Percentiles rank a stretch among this genome's conserved stretches.
Evolutionary conservation across 768 basidiomycete genomes (phyloP).

Genomic region (Fomitopsis serialis): DNA sequence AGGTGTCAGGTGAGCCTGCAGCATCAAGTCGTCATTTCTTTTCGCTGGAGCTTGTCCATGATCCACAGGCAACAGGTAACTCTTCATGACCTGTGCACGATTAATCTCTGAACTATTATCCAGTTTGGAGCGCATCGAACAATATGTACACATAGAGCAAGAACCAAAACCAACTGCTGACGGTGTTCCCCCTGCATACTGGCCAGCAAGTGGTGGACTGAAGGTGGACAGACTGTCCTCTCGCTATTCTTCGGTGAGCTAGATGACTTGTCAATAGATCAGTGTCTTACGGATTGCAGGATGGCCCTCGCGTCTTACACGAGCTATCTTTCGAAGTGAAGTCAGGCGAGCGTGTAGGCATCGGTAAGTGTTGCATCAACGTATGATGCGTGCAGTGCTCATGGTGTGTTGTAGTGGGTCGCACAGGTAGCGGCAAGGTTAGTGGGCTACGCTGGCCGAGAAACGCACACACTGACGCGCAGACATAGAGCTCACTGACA

Average conservation of each 20-base stretch:
- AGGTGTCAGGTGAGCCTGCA: conserved; percentile 34
- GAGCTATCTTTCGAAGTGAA: conserved; percentile 46
- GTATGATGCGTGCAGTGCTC: not conserved
- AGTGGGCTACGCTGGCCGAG: not conserved
- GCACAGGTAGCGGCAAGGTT: conserved; percentile 54
- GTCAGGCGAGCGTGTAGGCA: conserved; percentile 53
- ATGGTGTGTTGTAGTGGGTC: conserved; percentile 29
- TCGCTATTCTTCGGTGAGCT: conserved; percentile 31
- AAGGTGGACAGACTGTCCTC: conserved; percentile 44
- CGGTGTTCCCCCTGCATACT: conserved; percentile 51
- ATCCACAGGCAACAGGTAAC: conserved; percentile 28
- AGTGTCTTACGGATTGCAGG: conserved; percentile 16
- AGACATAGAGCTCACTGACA: conserved; percentile 42
- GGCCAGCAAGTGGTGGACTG: conserved; percentile 51
- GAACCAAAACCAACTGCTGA: conserved; percentile 35
- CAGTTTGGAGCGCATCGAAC: conserved; percentile 44
- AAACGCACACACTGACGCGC: conserved; percentile 1
- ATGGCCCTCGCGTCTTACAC: conserved; percentile 51
- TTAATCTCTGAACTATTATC: not conserved
- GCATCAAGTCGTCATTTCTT: not conserved
- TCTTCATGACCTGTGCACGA: not conserved
- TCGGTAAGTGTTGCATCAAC: conserved; percentile 22
- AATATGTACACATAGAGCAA: conserved; percentile 49
- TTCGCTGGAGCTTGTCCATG: not conserved
- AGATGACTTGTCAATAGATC: not conserved